Evolutionary conservation across 805 yeast genomes (phyloP).

Genomic region (Lipomyces sp.): DNA sequence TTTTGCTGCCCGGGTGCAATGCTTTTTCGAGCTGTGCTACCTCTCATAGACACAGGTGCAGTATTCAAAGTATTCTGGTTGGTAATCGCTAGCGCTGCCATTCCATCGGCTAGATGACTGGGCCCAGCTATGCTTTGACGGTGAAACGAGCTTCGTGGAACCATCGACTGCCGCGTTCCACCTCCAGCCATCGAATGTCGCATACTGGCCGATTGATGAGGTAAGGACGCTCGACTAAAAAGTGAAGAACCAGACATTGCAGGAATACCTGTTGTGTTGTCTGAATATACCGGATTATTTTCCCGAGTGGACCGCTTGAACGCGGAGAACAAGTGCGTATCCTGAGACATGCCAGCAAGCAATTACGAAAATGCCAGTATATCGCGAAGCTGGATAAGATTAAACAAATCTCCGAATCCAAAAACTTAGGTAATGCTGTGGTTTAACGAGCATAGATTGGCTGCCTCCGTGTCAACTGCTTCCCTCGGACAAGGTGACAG

Average conservation of each 20-base stretch:
- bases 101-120: constrained; percentile 11
- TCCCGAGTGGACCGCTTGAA: constrained; percentile 32
- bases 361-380: background rate
- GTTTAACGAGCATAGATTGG: background rate
- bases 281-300: constrained; percentile 10
- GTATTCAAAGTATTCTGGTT: constrained; percentile 27
- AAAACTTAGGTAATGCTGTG: background rate
- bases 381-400: background rate
- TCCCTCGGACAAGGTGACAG: background rate
- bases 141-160: constrained; percentile 31
- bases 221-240: constrained; percentile 25
- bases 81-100: constrained; percentile 21
- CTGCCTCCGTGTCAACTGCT: background rate
- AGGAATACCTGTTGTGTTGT: constrained; percentile 10
- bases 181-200: constrained; percentile 33
- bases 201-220: constrained; percentile 13
- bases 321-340: constrained; percentile 34
- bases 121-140: constrained; percentile 35
- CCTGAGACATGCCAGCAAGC: constrained; percentile 29
- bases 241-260: constrained; percentile 17
- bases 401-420: background rate
- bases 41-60: constrained; percentile 34
- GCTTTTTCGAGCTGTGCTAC: constrained; percentile 26
- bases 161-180: constrained; percentile 35
- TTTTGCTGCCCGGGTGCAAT: constrained; percentile 30